Conservation (phyloP, 495 filamentous ascomycete genomes). For the Pseudoneurospora amorphoporcata region DNA sequence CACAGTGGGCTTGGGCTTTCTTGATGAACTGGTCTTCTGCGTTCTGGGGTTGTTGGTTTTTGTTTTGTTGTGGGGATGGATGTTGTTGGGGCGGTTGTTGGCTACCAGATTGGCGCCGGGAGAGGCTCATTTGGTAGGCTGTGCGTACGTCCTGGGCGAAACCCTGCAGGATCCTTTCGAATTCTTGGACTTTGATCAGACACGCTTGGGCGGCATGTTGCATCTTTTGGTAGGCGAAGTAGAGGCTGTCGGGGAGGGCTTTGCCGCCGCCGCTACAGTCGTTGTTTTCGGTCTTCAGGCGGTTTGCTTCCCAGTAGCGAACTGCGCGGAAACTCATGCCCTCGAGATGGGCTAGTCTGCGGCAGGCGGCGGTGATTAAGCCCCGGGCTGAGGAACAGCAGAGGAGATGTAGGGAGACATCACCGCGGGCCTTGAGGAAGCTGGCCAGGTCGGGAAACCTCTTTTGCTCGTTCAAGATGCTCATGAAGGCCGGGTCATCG, state of each 20-base stretch:
- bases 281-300: conserved; percentile 9
- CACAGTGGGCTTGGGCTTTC: conserved; percentile 25
- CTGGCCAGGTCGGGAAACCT: conserved; percentile 38
- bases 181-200: conserved; percentile 35
- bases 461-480: conserved; percentile 27
- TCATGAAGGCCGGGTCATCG: conserved; percentile 40
- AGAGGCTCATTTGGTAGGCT: conserved; percentile 32
- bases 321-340: conserved; percentile 25
- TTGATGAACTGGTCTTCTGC: conserved; percentile 28
- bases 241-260: conserved; percentile 22
- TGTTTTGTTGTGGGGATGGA: neutral
- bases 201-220: conserved; percentile 27
- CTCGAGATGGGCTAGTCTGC: conserved; percentile 44
- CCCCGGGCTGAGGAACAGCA: conserved; percentile 64
- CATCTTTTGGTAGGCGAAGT: conserved; percentile 39
- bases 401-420: conserved; percentile 55
- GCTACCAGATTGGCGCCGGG: conserved; percentile 16
- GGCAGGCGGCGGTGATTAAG: conserved; percentile 59
- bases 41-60: conserved; percentile 8
- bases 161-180: conserved; percentile 37
- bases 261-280: conserved; percentile 12
- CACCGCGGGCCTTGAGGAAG: conserved; percentile 34
- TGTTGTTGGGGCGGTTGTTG: conserved; percentile 10
- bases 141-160: conserved; percentile 35
- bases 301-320: conserved; percentile 26